Conservation (phyloP, 805 yeast genomes). For the Helenozyma rhizophorensis region DNA sequence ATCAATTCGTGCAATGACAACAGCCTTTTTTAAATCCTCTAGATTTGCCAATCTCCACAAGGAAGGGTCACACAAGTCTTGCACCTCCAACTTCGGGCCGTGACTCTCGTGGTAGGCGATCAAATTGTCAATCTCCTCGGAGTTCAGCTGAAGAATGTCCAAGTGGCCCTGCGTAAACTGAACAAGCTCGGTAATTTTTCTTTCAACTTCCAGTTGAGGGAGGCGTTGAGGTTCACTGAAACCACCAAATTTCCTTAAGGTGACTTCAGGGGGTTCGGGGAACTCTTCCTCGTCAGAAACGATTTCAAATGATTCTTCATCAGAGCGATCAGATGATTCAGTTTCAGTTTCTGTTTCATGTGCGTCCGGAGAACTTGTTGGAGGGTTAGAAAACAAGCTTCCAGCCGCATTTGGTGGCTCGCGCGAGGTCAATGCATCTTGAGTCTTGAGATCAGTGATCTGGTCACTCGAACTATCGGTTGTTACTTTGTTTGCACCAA, state of each 20-base stretch:
- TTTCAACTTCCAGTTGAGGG: conserved; percentile 7
- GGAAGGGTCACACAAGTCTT: conserved; percentile 9
- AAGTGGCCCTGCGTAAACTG: conserved; percentile 24
- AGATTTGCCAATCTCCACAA: conserved; percentile 16
- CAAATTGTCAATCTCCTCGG: conserved; percentile 7
- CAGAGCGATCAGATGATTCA: not conserved
- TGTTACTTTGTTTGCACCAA: no score
- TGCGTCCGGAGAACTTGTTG: conserved; percentile 1
- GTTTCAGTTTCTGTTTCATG: conserved; percentile 2
- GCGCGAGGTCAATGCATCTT: no score
- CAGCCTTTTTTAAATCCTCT: conserved; percentile 6
- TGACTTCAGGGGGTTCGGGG: not conserved
- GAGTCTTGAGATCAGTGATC: no score
- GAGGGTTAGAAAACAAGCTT: no score
- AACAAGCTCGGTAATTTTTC: conserved; percentile 20
- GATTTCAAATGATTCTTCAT: conserved; percentile 1
- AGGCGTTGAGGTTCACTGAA: conserved; percentile 4
- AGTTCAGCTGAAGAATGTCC: conserved; percentile 19
- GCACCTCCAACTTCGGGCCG: conserved; percentile 2
- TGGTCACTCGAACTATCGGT: no score
- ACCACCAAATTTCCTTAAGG: conserved; percentile 16
- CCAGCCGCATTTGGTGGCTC: no score
- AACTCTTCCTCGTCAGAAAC: not conserved
- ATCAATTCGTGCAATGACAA: not conserved
- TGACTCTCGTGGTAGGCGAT: conserved; percentile 10